Percentiles rank a stretch among this genome's conserved stretches.
phyloP scores from a whole-genome alignment of 345 rosid species.

The Alliaria petiolata region DNA sequence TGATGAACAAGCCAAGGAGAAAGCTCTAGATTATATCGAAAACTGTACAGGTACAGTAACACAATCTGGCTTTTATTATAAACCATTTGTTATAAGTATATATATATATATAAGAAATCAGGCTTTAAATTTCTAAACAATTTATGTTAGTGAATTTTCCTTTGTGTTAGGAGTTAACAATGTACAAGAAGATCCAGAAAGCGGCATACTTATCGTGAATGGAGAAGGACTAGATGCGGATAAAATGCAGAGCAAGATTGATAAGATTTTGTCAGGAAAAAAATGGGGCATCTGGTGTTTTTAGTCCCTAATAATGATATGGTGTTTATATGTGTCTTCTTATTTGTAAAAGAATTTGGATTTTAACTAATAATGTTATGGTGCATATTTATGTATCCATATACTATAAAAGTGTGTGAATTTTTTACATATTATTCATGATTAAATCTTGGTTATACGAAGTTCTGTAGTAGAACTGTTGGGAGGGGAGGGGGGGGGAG shows the following conservation, averaged over 20 bases:
- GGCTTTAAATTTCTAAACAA: neutral
- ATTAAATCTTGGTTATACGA: too few relatives aligned
- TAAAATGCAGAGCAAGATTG: neutral
- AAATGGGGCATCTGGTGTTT: neutral
- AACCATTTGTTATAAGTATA: too few relatives aligned
- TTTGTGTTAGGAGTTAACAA: neutral
- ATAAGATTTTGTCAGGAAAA: neutral
- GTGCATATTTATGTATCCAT: too few relatives aligned
- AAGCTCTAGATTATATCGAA: neutral
- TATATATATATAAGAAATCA: too few relatives aligned
- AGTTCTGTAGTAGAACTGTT: too few relatives aligned
- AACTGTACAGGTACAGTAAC: neutral
- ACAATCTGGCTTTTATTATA: too few relatives aligned
- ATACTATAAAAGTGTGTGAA: too few relatives aligned
- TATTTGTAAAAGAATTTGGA: too few relatives aligned
- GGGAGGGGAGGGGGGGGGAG: too few relatives aligned
- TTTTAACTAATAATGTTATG: too few relatives aligned
- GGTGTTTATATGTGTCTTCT: neutral
- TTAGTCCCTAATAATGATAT: neutral
- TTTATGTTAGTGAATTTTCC: neutral
- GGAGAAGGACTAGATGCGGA: neutral
- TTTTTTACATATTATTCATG: too few relatives aligned
- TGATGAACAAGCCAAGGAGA: neutral
- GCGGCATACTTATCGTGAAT: neutral
- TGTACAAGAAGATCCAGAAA: neutral